Evolutionary conservation across 1,284 basidiomycete genomes (phyloP).

Genomic region (Thecaphora thlaspeos): DNA sequence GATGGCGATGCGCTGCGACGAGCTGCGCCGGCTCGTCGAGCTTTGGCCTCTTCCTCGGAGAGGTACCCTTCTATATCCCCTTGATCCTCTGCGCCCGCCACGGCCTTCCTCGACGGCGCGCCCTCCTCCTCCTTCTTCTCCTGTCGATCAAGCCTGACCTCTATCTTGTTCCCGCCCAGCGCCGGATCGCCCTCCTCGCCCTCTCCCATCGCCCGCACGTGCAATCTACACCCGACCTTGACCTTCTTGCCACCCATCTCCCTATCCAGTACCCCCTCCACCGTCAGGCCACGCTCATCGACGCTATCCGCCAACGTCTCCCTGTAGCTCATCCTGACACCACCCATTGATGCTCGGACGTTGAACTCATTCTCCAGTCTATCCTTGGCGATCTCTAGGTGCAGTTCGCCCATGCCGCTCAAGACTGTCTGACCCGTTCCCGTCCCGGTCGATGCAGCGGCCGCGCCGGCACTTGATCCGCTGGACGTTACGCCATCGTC

Average conservation of each 20-base stretch:
- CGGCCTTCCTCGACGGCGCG: background rate
- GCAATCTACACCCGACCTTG: slow-evolving; percentile 28
- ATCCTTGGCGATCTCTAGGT: slow-evolving; percentile 81
- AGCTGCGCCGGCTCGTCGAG: too few species aligned
- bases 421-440: slow-evolving; percentile 76
- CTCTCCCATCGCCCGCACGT: slow-evolving; percentile 22
- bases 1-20: too few species aligned
- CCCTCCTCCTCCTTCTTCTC: background rate
- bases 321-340: slow-evolving; percentile 74
- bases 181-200: slow-evolving; percentile 15
- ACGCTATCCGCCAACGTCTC: slow-evolving; percentile 65
- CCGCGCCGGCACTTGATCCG: slow-evolving; percentile 67
- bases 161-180: slow-evolving; percentile 31
- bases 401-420: slow-evolving; percentile 78
- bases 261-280: slow-evolving; percentile 38
- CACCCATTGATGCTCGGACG: slow-evolving; percentile 73
- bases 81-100: background rate
- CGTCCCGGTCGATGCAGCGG: slow-evolving; percentile 3
- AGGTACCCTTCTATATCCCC: slow-evolving; percentile 16
- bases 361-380: slow-evolving; percentile 77
- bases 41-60: background rate
- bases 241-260: slow-evolving; percentile 47
- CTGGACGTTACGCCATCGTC: slow-evolving; percentile 31
- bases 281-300: slow-evolving; percentile 6
- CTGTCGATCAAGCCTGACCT: background rate